Evolutionary conservation across 495 filamentous ascomycete genomes (phyloP), one percentile per base, ranked within the genome.

Genomic region (Lindgomyces ingoldianus): DNA sequence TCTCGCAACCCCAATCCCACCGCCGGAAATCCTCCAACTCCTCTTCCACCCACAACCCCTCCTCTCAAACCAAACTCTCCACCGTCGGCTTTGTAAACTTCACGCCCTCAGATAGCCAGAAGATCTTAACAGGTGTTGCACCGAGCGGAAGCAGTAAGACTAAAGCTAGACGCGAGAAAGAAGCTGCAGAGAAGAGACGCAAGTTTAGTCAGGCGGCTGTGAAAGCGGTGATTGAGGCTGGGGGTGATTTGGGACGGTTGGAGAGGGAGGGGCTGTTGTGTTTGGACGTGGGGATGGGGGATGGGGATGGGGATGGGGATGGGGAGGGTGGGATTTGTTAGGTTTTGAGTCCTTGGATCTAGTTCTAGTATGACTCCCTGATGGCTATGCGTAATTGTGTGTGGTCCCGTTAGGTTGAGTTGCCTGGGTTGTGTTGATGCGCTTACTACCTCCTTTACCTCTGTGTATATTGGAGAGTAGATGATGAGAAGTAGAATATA

Each of bases 61-160:
- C 51, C 22, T 3, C 36, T 1, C 30, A 30, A 33, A 21, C 14
- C 46, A 8, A 46, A n/a, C 33, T 10, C 24, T 33, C 53, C 29
- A 18, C 44, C 33, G 57, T 88, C 42, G 86, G 85, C 1, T 98
- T 98, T 70, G 90, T 96, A 57, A 98, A 98, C 74, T 96, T 87
- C 76, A 96, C 92, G n/a, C 85, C 91, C 0, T 72, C 81, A 14
- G 95, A 98, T 74, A 87, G 85, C 73, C 79, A 81, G 36, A 85
- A 87, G 72, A 90, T 98, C 21, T 82, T 98, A 72, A 91, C 84
- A 16, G 93, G 93, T 4, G 94, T 98, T 10, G 94, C 94, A 53
- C 94, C 94, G 14, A 89, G 85, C 52, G 94, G 94, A 36, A 90
- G 86, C 68, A 89, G 85, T 52, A 97, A 98, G 81, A 98, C 94